Evolutionary conservation across 192 early-diverging fungal species (phyloP).

Genomic region (Rhizoclosmatium sp.): DNA sequence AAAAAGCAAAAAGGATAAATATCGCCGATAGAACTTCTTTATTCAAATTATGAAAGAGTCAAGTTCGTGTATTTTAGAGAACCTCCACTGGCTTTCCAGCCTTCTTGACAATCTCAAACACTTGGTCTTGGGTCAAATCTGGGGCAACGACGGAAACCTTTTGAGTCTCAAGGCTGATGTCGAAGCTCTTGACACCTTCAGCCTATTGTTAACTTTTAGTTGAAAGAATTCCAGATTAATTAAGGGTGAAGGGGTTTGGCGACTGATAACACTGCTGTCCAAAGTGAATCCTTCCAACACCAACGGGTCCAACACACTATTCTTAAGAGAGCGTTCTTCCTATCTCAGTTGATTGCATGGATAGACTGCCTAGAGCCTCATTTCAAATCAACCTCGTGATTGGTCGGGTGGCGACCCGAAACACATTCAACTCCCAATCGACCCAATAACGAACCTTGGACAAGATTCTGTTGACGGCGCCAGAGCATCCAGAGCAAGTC

Average conservation of each 20-base stretch:
- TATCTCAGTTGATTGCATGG: too few species aligned
- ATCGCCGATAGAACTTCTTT: not conserved
- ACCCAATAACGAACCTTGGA: constrained; percentile 50
- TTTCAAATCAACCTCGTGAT: too few species aligned
- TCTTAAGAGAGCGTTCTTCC: too few species aligned
- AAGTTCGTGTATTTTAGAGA: constrained; percentile 13
- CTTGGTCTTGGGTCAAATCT: constrained; percentile 57
- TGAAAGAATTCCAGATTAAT: not conserved
- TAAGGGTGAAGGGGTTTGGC: too few species aligned
- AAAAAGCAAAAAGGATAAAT: not conserved
- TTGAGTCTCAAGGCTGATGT: constrained; percentile 66
- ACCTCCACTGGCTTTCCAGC: constrained; percentile 56
- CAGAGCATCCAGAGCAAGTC: constrained; percentile 80
- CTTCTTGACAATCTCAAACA: constrained; percentile 65
- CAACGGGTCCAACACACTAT: not conserved
- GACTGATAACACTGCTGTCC: not conserved
- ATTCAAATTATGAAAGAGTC: not conserved
- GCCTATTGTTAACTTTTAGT: constrained; percentile 29
- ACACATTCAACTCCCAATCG: not conserved
- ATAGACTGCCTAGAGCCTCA: not conserved
- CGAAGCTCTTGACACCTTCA: constrained; percentile 57
- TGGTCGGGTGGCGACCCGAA: too few species aligned
- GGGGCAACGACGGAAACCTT: constrained; percentile 59
- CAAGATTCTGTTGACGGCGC: constrained; percentile 75
- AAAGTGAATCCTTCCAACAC: not conserved